Evolutionary conservation across 2,329 filamentous ascomycete genomes (phyloP).

Genomic region (Clarireedia hainanense): DNA sequence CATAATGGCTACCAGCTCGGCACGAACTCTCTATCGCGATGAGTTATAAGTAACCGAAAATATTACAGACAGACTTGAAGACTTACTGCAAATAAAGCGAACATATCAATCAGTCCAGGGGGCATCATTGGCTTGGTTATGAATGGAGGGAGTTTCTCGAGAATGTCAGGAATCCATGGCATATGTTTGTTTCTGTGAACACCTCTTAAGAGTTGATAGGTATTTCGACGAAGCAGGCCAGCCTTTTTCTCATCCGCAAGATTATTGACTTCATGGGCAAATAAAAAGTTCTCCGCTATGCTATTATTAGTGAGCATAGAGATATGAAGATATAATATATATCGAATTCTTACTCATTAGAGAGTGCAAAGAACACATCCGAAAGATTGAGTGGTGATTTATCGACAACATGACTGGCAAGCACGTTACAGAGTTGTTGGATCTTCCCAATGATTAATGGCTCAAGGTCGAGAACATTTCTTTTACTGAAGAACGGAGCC

Average conservation of each 20-base stretch:
- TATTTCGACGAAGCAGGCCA: slow-evolving; percentile 3
- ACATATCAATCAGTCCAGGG: slow-evolving; percentile 11
- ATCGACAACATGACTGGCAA: slow-evolving; percentile 3
- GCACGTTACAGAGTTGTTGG: slow-evolving; percentile 5
- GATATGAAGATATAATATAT: too few species aligned
- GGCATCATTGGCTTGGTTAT: slow-evolving; percentile 13
- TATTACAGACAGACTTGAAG: background rate
- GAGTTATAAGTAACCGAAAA: too few species aligned
- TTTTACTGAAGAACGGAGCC: slow-evolving; percentile 18
- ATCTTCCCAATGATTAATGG: slow-evolving; percentile 16
- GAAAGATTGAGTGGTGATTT: background rate
- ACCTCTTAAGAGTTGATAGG: slow-evolving; percentile 2
- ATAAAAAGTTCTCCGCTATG: slow-evolving; percentile 5
- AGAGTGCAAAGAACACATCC: background rate
- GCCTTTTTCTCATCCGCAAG: slow-evolving; percentile 8
- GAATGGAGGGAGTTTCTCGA: slow-evolving; percentile 6
- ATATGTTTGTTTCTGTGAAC: background rate
- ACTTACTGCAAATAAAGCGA: slow-evolving; percentile 12
- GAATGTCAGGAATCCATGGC: slow-evolving; percentile 10
- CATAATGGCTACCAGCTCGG: background rate
- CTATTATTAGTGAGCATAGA: too few species aligned
- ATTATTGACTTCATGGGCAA: slow-evolving; percentile 8
- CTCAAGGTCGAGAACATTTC: slow-evolving; percentile 13
- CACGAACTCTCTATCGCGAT: slow-evolving; percentile 4
- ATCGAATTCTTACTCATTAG: background rate